Percentiles rank a stretch among this genome's conserved stretches.
Conservation (phyloP, 176 grass and related monocot genomes). For the Avena insularis region DNA sequence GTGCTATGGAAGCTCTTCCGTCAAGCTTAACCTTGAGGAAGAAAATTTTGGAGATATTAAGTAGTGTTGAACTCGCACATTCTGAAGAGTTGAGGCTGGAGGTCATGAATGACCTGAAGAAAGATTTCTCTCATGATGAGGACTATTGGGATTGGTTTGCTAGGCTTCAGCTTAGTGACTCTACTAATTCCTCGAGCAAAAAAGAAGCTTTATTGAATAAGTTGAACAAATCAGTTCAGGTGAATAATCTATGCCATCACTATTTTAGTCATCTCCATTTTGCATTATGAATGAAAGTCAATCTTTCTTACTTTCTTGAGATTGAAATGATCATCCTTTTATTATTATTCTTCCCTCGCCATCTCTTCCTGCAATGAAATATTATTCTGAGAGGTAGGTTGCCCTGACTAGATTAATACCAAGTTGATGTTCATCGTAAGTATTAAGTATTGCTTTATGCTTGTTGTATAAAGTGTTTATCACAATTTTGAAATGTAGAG, state of each 20-base stretch:
- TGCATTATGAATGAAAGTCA: not conserved
- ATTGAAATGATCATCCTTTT: not conserved
- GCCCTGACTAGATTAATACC: too few species aligned
- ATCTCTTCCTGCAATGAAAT: slow-evolving; percentile 2
- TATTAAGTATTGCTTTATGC: not conserved
- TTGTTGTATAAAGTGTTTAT: too few species aligned
- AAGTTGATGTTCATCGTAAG: too few species aligned
- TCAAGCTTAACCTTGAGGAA: slow-evolving; percentile 77
- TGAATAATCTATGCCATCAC: slow-evolving; percentile 30
- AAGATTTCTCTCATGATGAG: slow-evolving; percentile 72
- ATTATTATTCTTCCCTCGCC: not conserved
- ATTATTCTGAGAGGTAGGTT: not conserved
- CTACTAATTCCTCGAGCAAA: slow-evolving; percentile 27
- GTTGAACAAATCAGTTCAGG: slow-evolving; percentile 75
- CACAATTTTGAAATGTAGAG: too few species aligned
- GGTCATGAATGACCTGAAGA: slow-evolving; percentile 79
- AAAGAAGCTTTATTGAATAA: slow-evolving; percentile 51
- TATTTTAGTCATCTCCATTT: not conserved
- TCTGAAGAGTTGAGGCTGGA: slow-evolving; percentile 78
- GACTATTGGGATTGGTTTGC: slow-evolving; percentile 90
- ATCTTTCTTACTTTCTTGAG: not conserved
- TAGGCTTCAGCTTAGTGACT: slow-evolving; percentile 60
- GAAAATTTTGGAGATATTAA: slow-evolving; percentile 79
- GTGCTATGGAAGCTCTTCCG: slow-evolving; percentile 71
- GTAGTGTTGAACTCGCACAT: slow-evolving; percentile 71